phyloP scores from a whole-genome alignment of 2,329 filamentous ascomycete species.

The Colletotrichum sojae region DNA sequence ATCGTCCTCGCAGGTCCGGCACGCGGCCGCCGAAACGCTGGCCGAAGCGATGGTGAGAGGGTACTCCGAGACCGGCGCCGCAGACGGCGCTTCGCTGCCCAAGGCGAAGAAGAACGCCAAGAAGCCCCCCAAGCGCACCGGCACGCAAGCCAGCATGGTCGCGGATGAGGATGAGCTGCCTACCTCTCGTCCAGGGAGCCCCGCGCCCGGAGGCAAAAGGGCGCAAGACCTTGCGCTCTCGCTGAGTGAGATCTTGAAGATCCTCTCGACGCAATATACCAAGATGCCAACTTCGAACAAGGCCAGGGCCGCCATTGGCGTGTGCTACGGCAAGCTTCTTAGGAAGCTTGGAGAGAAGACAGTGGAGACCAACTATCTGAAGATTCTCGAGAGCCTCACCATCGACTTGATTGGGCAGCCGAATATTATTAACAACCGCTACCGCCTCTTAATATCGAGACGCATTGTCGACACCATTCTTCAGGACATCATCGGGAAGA shows the following conservation, averaged over 20 bases:
- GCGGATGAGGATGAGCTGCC: constrained; percentile 82
- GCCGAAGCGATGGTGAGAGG: constrained; percentile 87
- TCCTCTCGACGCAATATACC: constrained; percentile 85
- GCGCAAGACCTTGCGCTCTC: constrained; percentile 80
- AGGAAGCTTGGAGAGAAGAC: constrained; percentile 83
- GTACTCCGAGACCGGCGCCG: constrained; percentile 74
- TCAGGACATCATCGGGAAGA: constrained; percentile 84
- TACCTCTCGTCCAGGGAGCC: constrained; percentile 76
- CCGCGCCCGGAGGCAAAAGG: constrained; percentile 78
- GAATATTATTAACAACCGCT: constrained; percentile 85
- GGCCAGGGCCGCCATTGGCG: constrained; percentile 84
- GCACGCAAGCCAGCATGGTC: constrained; percentile 71
- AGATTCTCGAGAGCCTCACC: constrained; percentile 85
- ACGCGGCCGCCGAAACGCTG: constrained; percentile 88
- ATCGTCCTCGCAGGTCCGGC: constrained; percentile 79
- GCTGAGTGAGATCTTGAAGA: constrained; percentile 82
- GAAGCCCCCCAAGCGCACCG: constrained; percentile 68
- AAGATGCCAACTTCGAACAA: constrained; percentile 84
- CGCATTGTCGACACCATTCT: constrained; percentile 88
- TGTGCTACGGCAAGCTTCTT: constrained; percentile 89
- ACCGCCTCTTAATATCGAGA: constrained; percentile 86
- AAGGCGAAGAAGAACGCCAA: constrained; percentile 80
- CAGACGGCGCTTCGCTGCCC: constrained; percentile 61
- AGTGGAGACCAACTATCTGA: constrained; percentile 86
- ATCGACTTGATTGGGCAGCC: constrained; percentile 83